Base-by-base conservation (phyloP, 2,329 filamentous ascomycete species). In the Drechslerella dactyloides region DNA sequence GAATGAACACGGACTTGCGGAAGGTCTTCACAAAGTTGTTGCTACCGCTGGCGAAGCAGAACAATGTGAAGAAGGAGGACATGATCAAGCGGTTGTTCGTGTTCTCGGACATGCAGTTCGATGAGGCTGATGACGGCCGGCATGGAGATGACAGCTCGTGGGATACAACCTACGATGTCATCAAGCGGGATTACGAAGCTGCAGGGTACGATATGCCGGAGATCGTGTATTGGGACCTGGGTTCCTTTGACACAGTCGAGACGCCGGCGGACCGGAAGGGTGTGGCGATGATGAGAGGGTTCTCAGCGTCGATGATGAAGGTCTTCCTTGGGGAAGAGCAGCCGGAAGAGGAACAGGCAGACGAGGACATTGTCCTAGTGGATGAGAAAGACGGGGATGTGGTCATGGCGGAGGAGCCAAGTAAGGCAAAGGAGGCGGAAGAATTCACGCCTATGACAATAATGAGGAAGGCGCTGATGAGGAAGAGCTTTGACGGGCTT, bases 81-180 rank as follows among this genome's bases (percentile, higher is more conserved):
- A 87, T 87, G 85, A 82, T 87, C 15, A 86, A 86, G 78, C 82
- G 83, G 2, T 76, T 87, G 15, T 86, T 87, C 75, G 82, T 87
- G 35, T 87, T 87, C 75, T 83, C 80, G 50, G 85, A 86, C 76
- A 87, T 87, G 85, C 84, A 87, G 50, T 87, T 87, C 75, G 77
- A 87, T 73, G 0, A 65, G 0, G 81, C 81, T 0, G 60, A 72
- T 35, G 56, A 27, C 3, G 7, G 17, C 30, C 24, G 10, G n/a
- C 10, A 15, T 13, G 15, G 21, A 6, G n/a, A 4, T 1, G 13
- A 50, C 17, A 17, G 75, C 2, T 37, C 54, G 11, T 84, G 82
- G 82, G 77, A 75, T 2, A 82, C 81, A 0, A 83, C 82, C 1
- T 85, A 82, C 75, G 81, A 85, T 74, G 80, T 82, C 2, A 82